These are phyloP conservation scores for Cyberlindnera amylophila DNA, from an alignment of 805 yeast genomes.

Conservation along the genomic window DNA sequence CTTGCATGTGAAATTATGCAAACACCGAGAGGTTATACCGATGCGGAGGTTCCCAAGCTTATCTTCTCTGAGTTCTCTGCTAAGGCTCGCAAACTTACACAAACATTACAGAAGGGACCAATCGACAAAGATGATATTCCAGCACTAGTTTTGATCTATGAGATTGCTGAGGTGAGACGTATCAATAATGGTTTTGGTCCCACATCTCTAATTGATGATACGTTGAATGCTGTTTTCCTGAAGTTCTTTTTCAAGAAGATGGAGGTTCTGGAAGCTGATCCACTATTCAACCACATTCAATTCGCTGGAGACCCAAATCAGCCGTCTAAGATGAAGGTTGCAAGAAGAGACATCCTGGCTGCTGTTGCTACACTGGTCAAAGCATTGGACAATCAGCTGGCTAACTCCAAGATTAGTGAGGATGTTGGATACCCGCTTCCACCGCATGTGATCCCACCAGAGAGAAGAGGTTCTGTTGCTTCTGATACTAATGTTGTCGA, in stretches of 20 bases:
- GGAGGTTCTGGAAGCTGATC: background rate
- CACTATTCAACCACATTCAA: background rate
- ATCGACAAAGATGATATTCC: constrained; percentile 38
- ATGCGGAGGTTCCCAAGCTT: constrained; percentile 43
- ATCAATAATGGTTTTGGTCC: constrained; percentile 81
- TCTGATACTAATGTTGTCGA: background rate
- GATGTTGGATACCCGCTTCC: constrained; percentile 10
- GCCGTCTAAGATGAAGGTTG: constrained; percentile 39
- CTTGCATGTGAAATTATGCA: constrained; percentile 43
- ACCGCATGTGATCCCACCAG: background rate
- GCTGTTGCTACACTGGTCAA: constrained; percentile 23
- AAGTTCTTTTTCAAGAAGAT: constrained; percentile 35
- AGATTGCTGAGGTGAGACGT: constrained; percentile 57
- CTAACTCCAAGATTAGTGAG: constrained; percentile 8
- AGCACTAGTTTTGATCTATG: constrained; percentile 42
- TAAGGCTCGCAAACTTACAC: constrained; percentile 33
- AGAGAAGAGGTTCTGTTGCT: constrained; percentile 3
- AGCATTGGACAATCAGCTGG: constrained; percentile 17
- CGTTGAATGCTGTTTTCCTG: constrained; percentile 58
- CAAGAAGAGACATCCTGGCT: constrained; percentile 45
- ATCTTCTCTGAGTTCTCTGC: constrained; percentile 40
- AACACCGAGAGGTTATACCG: constrained; percentile 47
- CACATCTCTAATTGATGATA: constrained; percentile 70
- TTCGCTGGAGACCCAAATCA: background rate
- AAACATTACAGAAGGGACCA: constrained; percentile 20